Evolutionary conservation across 2,329 filamentous ascomycete genomes (phyloP).

Genomic region (Alternaria angustiovoidea): DNA sequence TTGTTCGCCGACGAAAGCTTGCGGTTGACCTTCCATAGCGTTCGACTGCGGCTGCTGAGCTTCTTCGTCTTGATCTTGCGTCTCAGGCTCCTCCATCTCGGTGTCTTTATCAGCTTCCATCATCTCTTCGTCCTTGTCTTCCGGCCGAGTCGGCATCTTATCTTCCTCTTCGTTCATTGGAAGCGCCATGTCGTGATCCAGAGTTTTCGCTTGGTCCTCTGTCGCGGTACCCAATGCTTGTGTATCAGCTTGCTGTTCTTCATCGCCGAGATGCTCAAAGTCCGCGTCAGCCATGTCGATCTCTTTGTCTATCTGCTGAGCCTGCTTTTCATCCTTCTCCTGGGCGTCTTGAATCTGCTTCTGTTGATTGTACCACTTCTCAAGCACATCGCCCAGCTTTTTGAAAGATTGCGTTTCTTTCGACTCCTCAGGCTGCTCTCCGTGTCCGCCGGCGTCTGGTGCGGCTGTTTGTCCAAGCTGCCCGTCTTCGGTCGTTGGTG

Average conservation of each 20-base stretch:
- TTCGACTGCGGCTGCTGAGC: conserved; percentile 37
- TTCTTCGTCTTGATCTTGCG: conserved; percentile 33
- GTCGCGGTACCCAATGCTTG: conserved; percentile 90
- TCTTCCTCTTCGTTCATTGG: conserved; percentile 66
- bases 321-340: conserved; percentile 61
- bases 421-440: conserved; percentile 51
- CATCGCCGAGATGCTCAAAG: conserved; percentile 91
- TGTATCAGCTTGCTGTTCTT: conserved; percentile 81
- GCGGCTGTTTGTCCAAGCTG: conserved; percentile 49
- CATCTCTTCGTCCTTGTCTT: conserved; percentile 41
- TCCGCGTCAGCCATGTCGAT: conserved; percentile 81
- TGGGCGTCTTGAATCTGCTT: conserved; percentile 70
- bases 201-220: conserved; percentile 83
- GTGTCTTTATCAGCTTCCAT: conserved; percentile 46
- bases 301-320: conserved; percentile 60
- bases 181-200: conserved; percentile 89
- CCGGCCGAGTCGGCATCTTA: conserved; percentile 43
- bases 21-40: conserved; percentile 47
- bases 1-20: conserved; percentile 56
- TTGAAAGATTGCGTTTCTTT: conserved; percentile 78
- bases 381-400: conserved; percentile 90
- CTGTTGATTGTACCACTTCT: conserved; percentile 91
- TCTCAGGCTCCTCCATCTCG: conserved; percentile 55
- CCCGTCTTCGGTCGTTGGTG: conserved; percentile 70
- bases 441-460: conserved; percentile 48